These are phyloP conservation scores for Yarrowia keelungensis DNA, from an alignment of 805 yeast species.

Conservation along the genomic window DNA sequence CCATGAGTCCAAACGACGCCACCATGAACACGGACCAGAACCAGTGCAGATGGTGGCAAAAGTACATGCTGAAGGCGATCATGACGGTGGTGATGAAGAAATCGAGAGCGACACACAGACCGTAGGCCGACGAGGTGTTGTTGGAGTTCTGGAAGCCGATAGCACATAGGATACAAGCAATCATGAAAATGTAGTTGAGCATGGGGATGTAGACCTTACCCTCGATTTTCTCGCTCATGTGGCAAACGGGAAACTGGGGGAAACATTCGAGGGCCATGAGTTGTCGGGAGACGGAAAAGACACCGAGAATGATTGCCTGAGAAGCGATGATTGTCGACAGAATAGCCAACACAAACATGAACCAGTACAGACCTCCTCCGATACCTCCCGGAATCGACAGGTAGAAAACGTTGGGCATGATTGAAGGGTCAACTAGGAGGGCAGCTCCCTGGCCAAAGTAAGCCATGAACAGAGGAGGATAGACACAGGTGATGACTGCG, in stretches of 20 bases:
- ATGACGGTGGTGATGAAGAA: conserved; percentile 60
- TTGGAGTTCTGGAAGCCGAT: conserved; percentile 55
- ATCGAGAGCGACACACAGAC: conserved; percentile 64
- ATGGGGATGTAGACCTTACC: conserved; percentile 63
- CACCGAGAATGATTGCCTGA: conserved; percentile 65
- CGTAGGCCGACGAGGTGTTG: conserved; percentile 63
- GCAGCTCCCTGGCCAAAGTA: conserved; percentile 66
- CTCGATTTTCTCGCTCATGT: conserved; percentile 54
- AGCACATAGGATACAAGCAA: conserved; percentile 59
- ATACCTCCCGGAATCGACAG: conserved; percentile 28
- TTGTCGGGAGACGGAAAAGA: conserved; percentile 60
- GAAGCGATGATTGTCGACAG: conserved; percentile 65
- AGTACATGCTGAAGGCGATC: conserved; percentile 56
- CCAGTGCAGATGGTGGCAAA: conserved; percentile 55
- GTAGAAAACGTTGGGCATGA: conserved; percentile 37
- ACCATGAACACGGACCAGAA: conserved; percentile 51
- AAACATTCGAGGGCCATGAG: conserved; percentile 62
- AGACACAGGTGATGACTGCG: conserved; percentile 57
- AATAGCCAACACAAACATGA: conserved; percentile 58
- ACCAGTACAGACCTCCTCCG: conserved; percentile 32
- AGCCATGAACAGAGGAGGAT: conserved; percentile 58
- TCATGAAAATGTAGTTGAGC: conserved; percentile 59
- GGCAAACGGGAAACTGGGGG: conserved; percentile 58
- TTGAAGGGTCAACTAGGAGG: conserved; percentile 10
- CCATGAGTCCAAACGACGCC: conserved; percentile 57